Percentiles rank a stretch among this genome's conserved stretches.
Conservation (phyloP, 2,329 filamentous ascomycete species). For the Fusarium globosum region DNA sequence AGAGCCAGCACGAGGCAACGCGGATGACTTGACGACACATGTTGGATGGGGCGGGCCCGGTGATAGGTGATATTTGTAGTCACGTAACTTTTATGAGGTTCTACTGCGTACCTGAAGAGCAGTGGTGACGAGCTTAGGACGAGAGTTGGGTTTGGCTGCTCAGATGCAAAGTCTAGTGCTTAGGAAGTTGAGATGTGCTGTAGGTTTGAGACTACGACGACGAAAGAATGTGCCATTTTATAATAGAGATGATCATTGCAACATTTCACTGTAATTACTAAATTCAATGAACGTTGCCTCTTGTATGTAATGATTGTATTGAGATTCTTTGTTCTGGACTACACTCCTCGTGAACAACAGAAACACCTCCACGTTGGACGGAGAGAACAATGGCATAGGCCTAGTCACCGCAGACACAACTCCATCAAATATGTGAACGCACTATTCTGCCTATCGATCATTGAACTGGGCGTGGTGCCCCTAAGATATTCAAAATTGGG, state of each 20-base stretch:
- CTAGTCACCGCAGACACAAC: not conserved
- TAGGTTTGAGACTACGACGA: not conserved
- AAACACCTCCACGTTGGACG: not conserved
- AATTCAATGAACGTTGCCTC: not conserved
- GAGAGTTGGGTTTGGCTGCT: not conserved
- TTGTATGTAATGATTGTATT: not conserved
- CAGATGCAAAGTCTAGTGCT: not conserved
- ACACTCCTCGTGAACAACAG: not conserved
- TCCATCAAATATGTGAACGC: not conserved
- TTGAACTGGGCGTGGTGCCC: not conserved
- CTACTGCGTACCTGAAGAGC: not conserved
- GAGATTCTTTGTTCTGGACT: not conserved
- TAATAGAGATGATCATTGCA: not conserved
- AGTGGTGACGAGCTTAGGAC: not conserved
- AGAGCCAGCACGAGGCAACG: slow-evolving; percentile 15
- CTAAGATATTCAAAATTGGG: not conserved
- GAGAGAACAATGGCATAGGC: not conserved
- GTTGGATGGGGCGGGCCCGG: not conserved
- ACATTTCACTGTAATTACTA: too few species aligned
- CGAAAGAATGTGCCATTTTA: not conserved
- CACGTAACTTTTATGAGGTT: not conserved
- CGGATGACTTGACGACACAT: slow-evolving; percentile 12
- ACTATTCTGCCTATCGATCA: not conserved
- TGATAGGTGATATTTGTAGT: not conserved
- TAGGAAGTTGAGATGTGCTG: not conserved